Percentiles rank a stretch among this genome's conserved stretches.
Evolutionary conservation across 768 basidiomycete genomes (phyloP).

Genomic region (Naganishia kalamii): DNA sequence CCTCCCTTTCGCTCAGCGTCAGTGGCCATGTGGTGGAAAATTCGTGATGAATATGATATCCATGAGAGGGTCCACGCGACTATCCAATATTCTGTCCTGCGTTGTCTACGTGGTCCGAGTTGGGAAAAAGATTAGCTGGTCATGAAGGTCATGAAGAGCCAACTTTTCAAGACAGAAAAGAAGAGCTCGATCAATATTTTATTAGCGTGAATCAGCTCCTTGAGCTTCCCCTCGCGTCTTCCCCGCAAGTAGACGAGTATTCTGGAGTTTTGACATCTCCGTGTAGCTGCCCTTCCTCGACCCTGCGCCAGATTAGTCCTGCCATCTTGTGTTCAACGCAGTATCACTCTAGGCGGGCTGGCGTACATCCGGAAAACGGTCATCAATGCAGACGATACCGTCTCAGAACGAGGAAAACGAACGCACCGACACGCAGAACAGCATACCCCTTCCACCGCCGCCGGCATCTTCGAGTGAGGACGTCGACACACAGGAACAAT

Average conservation of each 20-base stretch:
- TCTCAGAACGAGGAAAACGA: constrained; percentile 7
- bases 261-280: no score
- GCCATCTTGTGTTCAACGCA: no score
- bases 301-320: background rate
- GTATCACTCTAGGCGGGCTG: background rate
- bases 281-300: background rate
- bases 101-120: no score
- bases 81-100: no score
- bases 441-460: background rate
- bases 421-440: background rate
- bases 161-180: no score
- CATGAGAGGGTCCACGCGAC: no score
- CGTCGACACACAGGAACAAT: background rate
- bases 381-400: constrained; percentile 6
- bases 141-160: no score
- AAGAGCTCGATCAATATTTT: background rate
- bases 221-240: background rate
- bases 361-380: background rate
- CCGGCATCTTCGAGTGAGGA: background rate
- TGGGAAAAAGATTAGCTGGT: no score
- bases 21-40: no score
- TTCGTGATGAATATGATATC: no score
- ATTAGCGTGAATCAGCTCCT: background rate
- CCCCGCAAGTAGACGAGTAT: no score
- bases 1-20: background rate